Evolutionary conservation across 495 filamentous ascomycete species (phyloP), one percentile per base, ranked within the genome.

Genomic region (Xylaria acuta): DNA sequence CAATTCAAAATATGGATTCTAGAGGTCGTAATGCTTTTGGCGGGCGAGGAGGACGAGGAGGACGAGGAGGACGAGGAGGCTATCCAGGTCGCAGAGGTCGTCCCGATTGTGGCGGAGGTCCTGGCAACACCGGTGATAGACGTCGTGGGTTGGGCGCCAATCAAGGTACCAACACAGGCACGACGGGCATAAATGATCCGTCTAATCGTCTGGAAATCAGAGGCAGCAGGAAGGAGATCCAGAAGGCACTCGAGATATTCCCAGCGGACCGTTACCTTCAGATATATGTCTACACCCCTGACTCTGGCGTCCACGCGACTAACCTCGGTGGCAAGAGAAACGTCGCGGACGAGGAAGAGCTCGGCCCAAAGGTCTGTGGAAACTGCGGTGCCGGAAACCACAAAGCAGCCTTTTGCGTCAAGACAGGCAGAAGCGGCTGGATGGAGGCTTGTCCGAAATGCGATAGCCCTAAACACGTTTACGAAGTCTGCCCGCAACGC

Each of bases 401-500:
- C 63, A 43, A 20, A n/a, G 62, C 62, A 20, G 62, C 62, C 1
- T 64, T 47, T 20, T 64, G 62, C 14, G 38, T 47, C 40, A 64
- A 64, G 40, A 32, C 40, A 20, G 62, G 62, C 12, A 0, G 1
- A 30, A 64, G 62, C 25, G 62, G 62, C 22, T 64, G 62, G 62
- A 64, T 64, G 40, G 62, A 64, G 38, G 62, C 62, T 3, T 64
- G 62, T 32, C 62, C 62, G 0, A 64, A 64, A 20, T 64, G 62
- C 14, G 62, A 45, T 22, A 64, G 62, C 40, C 32, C 36, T 0
- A 45, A 20, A 1, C 62, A 64, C 40, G 0, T 8, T 0, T 64
- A 64, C 41, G 41, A 43, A 2, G 4, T 5, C 12, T 64, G 62
- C 16, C 62, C 62, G 5, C 41, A 45, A 1, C 62, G 62, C 40